Base-by-base conservation (phyloP, 108 stramenopile species). In the Cylindrotheca closterium region DNA sequence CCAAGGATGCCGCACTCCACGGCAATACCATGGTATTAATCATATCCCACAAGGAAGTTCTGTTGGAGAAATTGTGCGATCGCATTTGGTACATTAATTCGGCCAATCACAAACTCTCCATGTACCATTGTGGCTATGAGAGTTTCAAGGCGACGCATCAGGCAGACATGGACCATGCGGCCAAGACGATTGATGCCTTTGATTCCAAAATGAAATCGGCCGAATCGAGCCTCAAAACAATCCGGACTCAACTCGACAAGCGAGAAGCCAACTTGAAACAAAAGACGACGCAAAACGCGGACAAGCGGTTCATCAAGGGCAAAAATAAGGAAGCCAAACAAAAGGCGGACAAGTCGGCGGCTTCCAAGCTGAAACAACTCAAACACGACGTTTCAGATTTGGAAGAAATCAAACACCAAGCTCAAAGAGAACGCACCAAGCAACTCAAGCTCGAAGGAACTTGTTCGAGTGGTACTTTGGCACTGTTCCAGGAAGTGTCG, bases 271-370 rank as follows among this genome's bases (percentile, higher is more conserved):
- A 77, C 58, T 70, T 75, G 15, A 65, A 75, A 54, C 29, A 61
- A 29, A 65, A 25, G 10, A 64, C 60, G 15, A 48, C 46, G 30
- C 37, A 55, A 27, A 17, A 69, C 30, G 55, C 65, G 30, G 75
- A 87, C 42, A 55, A 79, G 33, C 70, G 77, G 23, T 87, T 62
- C 24, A 70, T 81, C 23, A 73, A 60, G 54, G 82, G 82, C 32
- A 84, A 82, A 53, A 75, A 70, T 55, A 79, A 82, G 64, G 86
- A 87, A 66, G 71, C 80, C 21, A 84, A 83, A 58, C 87, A 88
- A 65, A 77, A 82, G 45, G 83, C 79, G 3, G 83, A 80, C 57
- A 30, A 64, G 30, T 71, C 79, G 12, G 71, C 78, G 2, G 83
- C 83, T 1, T 65, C 87, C 25, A 84, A 80, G 60, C 17, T 83